Conservation (phyloP, 2,329 filamentous ascomycete species). For the Fusarium piperis region DNA sequence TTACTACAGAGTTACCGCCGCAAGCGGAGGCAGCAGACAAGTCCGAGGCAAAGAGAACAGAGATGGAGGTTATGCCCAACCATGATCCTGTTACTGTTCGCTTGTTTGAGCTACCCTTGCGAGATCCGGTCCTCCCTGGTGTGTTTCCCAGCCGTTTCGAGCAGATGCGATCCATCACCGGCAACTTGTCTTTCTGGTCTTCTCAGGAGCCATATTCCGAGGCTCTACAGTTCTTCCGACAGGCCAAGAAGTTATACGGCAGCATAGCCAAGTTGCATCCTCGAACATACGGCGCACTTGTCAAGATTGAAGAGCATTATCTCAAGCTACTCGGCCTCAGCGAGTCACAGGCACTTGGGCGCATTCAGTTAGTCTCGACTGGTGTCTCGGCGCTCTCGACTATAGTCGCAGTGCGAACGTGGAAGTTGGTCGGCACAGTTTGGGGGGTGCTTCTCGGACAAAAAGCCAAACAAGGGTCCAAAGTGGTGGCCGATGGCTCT, state of each 20-base stretch:
- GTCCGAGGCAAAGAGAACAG: not conserved
- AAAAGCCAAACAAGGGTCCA: not conserved
- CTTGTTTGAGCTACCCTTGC: constrained; percentile 3
- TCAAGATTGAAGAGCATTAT: not conserved
- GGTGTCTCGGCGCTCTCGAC: not conserved
- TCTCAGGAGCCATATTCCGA: not conserved
- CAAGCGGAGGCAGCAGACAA: not conserved
- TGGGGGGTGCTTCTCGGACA: not conserved
- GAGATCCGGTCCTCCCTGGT: constrained; percentile 1
- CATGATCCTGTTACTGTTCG: not conserved
- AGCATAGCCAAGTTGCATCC: not conserved
- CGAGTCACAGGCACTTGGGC: not conserved
- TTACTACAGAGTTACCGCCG: not conserved
- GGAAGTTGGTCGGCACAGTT: not conserved
- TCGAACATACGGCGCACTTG: constrained; percentile 1
- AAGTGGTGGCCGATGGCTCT: not conserved
- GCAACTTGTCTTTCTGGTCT: constrained; percentile 4
- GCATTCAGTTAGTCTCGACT: not conserved
- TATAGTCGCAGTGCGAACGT: not conserved
- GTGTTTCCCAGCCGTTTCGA: constrained; percentile 5
- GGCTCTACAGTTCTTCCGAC: not conserved
- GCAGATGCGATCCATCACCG: constrained; percentile 1
- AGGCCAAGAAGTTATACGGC: not conserved
- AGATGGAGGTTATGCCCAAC: not conserved
- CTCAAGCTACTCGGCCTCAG: not conserved